Evolutionary conservation across 495 filamentous ascomycete species (phyloP), one percentile per base, ranked within the genome.

Genomic region (Lasiosphaeria miniovina): DNA sequence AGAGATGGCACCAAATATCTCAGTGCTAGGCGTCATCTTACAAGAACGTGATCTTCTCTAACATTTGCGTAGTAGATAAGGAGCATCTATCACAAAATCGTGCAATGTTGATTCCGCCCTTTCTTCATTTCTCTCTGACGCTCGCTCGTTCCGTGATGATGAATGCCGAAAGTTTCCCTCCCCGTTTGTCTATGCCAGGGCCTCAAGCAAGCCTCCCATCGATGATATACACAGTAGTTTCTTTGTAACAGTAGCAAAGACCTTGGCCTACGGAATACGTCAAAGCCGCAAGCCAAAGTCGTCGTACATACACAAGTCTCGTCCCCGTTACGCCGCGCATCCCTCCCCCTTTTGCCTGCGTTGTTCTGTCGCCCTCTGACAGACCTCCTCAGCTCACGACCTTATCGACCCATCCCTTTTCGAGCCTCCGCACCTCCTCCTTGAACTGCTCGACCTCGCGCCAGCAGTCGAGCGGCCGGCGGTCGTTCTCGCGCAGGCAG

Each of bases 381-480:
- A 24, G 10, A 7, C n/a, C 7, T 6, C 31, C 57, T 36, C 59
- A 79, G 66, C 74, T 75, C 40, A 94, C 83, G 61, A 94, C 87
- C 74, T 86, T 89, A 66, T 93, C 86, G 48, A 98, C 87, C 83
- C 95, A 98, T 17, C 80, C 81, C 72, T 84, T 87, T 80, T 98
- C 93, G 74, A 97, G 69, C 70, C 78, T 82, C 52, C 90, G 83
- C 35, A 96, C 92, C 79, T 95, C 91, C 65, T 80, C 80, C 82
- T 89, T 94, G 67, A 98, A 98, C 35, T 76, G 80, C 74, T 91
- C 89, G 17, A 98, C 93, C 82, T 98, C 95, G 73, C 85, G 82
- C 88, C 90, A 98, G 81, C 94, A 98, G 80, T 98, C 87, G 71
- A 98, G 74, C 70, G 94, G 95, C 74, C 91, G 82, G 54, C 92